A percentile compares a stretch with the other conserved stretches of the same genome.
Conservation (phyloP, 2,329 filamentous ascomycete genomes). For the Diaporthe citri region DNA sequence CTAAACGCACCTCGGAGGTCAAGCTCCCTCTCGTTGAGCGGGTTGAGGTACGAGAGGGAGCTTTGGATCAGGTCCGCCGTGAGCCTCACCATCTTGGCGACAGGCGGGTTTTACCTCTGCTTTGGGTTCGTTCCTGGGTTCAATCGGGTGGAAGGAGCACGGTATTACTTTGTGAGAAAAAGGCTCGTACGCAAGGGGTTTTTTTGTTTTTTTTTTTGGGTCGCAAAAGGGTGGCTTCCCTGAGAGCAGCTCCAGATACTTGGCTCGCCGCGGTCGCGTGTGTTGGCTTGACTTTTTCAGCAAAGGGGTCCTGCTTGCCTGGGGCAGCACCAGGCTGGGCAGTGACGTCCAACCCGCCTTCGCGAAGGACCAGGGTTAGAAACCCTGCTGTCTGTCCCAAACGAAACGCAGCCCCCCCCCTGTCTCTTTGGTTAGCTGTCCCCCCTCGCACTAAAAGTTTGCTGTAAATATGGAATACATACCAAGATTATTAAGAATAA, state of each 20-base stretch:
- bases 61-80: slow-evolving; percentile 94
- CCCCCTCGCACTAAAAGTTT: too few relatives aligned
- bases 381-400: too few relatives aligned
- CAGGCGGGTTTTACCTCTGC: slow-evolving; percentile 39
- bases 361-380: not conserved
- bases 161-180: not conserved
- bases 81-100: slow-evolving; percentile 80
- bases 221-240: not conserved
- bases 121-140: slow-evolving; percentile 20
- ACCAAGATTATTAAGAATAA: too few relatives aligned
- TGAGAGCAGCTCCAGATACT: slow-evolving; percentile 12
- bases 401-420: too few relatives aligned
- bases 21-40: slow-evolving; percentile 97
- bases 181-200: not conserved
- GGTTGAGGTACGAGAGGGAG: slow-evolving; percentile 98
- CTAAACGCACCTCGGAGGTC: slow-evolving; percentile 97
- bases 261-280: slow-evolving; percentile 34
- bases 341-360: slow-evolving; percentile 12
- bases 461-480: too few relatives aligned
- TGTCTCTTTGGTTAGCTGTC: too few relatives aligned
- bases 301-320: not conserved
- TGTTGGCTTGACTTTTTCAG: slow-evolving; percentile 24
- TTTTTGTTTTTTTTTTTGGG: not conserved
- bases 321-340: not conserved
- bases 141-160: not conserved